Conservation (phyloP, 768 basidiomycete genomes). For the Trametes gibbosa region DNA sequence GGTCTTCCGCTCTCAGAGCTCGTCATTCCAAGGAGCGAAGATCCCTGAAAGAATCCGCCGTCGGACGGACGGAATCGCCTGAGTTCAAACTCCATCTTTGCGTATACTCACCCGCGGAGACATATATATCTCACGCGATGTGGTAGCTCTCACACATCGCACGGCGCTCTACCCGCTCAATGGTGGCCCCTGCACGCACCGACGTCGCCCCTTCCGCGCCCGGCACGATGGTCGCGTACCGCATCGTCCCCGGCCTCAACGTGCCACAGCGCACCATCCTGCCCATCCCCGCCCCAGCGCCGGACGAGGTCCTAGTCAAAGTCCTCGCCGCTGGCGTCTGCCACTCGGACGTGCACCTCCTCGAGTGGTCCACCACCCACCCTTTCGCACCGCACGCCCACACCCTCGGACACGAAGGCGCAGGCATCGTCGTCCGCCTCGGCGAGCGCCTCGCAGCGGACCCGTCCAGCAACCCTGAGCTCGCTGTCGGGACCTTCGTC, state of each 20-base stretch:
- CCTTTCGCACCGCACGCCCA: not conserved
- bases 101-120: no score
- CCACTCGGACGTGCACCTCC: slow-evolving; percentile 22
- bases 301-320: slow-evolving; percentile 20
- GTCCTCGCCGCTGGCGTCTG: slow-evolving; percentile 25
- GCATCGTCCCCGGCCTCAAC: slow-evolving; percentile 13
- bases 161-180: not conserved
- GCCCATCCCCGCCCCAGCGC: slow-evolving; percentile 17
- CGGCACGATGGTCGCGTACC: slow-evolving; percentile 21
- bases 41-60: no score
- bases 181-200: not conserved
- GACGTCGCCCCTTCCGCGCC: not conserved
- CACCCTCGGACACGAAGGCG: slow-evolving; percentile 24
- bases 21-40: no score
- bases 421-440: slow-evolving; percentile 18
- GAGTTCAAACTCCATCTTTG: no score
- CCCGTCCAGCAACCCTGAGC: not conserved
- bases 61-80: no score
- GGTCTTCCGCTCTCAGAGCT: no score
- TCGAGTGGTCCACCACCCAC: slow-evolving; percentile 2
- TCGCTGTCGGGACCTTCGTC: slow-evolving; percentile 21
- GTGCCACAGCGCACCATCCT: slow-evolving; percentile 7
- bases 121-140: not conserved
- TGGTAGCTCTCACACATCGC: not conserved
- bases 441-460: slow-evolving; percentile 14